A percentile compares a stretch with the other conserved stretches of the same genome.
phyloP scores from a whole-genome alignment of 2,329 filamentous ascomycete genomes.

The Ascochyta clinopodiicola region DNA sequence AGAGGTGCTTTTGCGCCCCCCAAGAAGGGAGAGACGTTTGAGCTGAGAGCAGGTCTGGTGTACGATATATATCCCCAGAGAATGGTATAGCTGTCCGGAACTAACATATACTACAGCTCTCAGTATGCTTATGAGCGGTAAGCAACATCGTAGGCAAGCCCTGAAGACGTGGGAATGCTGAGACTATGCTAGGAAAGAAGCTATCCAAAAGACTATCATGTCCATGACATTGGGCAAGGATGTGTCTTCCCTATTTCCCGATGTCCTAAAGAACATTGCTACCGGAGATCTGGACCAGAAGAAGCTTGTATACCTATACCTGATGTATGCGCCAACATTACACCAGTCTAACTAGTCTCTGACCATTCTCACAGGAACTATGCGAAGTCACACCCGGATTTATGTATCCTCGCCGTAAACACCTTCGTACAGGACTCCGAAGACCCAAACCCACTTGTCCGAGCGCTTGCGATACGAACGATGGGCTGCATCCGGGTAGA shows the following conservation, averaged over 20 bases:
- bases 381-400: constrained; percentile 96
- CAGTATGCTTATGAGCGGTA: constrained; percentile 97
- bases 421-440: constrained; percentile 99
- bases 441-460: constrained; percentile 94
- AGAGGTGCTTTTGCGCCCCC: constrained; percentile 91
- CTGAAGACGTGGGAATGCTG: constrained; percentile 36
- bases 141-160: constrained; percentile 14
- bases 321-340: constrained; percentile 65
- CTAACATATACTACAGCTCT: constrained; percentile 65
- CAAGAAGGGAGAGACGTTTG: constrained; percentile 96
- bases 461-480: constrained; percentile 92
- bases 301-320: constrained; percentile 97
- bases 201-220: constrained; percentile 99
- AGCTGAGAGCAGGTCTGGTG: constrained; percentile 90
- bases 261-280: constrained; percentile 98
- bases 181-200: constrained; percentile 74
- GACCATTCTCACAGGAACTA: constrained; percentile 76
- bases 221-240: constrained; percentile 99
- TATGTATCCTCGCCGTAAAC: constrained; percentile 98
- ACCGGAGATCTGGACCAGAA: constrained; percentile 96
- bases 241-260: constrained; percentile 94
- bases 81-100: constrained; percentile 19
- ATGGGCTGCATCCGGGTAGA: constrained; percentile 99
- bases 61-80: constrained; percentile 42
- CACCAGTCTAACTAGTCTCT: neutral